Evolutionary conservation across 108 stramenopile species (phyloP), one percentile per base, ranked within the genome.

Genomic region (Fragilaria radians): DNA sequence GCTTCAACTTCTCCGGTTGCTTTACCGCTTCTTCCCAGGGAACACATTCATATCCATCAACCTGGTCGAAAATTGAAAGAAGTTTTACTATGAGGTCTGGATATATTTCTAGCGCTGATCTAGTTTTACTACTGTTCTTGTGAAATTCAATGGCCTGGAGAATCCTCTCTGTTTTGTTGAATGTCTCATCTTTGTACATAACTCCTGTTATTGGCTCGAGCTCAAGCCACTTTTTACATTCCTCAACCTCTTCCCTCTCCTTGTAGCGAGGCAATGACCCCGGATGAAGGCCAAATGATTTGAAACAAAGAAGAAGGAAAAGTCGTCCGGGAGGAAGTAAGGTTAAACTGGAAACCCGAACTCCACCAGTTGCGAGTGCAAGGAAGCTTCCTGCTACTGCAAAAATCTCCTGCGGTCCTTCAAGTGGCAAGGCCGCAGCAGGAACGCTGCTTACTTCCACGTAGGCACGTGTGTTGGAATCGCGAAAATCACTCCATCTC

Each of bases 281-380:
- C 2, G 55, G 70, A 29, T 68, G 60, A 4, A 82, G 23, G 26
- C 86, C 86, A 67, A 82, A 88, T 3, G 81, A 63, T 7, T 81
- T 46, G 14, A 75, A 33, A 18, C 80, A 68, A 17, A 88, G 57
- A 5, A 74, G 47, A 19, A 74, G 55, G 54, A 82, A 88, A 25
- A 84, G 46, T 21, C 78, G 62, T n/a, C 81, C 82, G 1, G 79
- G 78, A 7, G 88, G 88, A 11, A 85, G 48, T 19, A 89, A 26
- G 0, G 77, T 85, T 2, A 89, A 57, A 2, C 80, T 72, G 66
- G 82, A 83, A 7, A 76, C 88, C 48, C 73, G 61, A 21, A 71
- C 46, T 2, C 63, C 60, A 11, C 88, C 88, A 19, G 80, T 72
- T 27, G 57, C 52, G 7, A 89, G 54, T 21, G 85, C 88, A n/a